These are phyloP conservation scores for Solanum chmielewskii DNA, from an alignment of 257 asterid species.

Conservation along the genomic window DNA sequence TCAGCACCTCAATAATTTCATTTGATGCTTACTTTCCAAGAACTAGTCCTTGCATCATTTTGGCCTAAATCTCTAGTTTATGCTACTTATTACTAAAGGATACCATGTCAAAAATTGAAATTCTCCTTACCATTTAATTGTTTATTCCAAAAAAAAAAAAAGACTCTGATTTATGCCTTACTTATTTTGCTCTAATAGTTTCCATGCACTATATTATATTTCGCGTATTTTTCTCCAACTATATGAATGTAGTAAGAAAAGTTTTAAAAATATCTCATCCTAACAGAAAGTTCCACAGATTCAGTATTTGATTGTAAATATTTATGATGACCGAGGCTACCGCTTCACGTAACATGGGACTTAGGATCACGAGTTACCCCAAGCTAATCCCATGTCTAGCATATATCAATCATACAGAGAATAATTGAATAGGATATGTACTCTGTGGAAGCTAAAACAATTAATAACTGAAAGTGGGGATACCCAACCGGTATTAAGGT, in stretches of 20 bases:
- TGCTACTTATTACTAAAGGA: neutral
- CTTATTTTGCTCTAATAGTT: neutral
- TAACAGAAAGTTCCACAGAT: neutral
- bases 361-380: too few relatives aligned
- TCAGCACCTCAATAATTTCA: neutral
- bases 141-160: neutral
- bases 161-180: neutral
- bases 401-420: too few relatives aligned
- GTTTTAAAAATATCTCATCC: neutral
- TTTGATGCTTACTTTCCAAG: neutral
- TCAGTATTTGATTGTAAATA: neutral
- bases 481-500: too few relatives aligned
- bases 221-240: neutral
- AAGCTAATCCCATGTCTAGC: too few relatives aligned
- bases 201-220: neutral
- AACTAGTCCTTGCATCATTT: neutral
- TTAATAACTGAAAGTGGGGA: too few relatives aligned
- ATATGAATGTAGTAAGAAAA: neutral
- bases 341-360: too few relatives aligned
- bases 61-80: neutral
- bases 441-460: too few relatives aligned
- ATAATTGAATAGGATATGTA: too few relatives aligned
- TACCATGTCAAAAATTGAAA: neutral
- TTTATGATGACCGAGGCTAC: too few relatives aligned
- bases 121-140: neutral